Conservation (phyloP, 768 basidiomycete species). For the Tulasnella sp. region DNA sequence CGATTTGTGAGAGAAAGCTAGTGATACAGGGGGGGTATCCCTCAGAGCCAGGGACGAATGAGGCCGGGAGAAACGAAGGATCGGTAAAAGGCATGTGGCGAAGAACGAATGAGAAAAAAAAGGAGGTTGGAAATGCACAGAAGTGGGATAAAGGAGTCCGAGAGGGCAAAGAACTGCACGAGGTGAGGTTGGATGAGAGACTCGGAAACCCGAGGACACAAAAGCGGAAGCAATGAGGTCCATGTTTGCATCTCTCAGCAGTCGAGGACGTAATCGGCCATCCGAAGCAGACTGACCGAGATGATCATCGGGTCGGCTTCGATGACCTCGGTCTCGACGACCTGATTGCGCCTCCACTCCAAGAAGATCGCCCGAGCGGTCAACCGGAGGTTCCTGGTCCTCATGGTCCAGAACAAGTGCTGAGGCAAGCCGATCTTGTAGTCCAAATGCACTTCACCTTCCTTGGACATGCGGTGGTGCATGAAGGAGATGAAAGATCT, state of each 20-base stretch:
- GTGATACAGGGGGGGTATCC: not conserved
- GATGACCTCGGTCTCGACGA: slow-evolving; percentile 18
- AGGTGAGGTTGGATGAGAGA: not conserved
- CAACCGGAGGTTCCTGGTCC: slow-evolving; percentile 16
- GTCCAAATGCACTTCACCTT: not conserved
- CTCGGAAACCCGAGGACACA: not conserved
- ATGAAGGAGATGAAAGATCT: slow-evolving; percentile 19
- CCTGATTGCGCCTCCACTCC: slow-evolving; percentile 8
- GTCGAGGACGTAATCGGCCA: slow-evolving; percentile 12
- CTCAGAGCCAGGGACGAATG: not conserved
- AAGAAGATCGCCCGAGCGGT: slow-evolving; percentile 19
- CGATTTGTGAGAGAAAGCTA: not conserved
- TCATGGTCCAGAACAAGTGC: slow-evolving; percentile 15
- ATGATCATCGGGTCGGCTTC: slow-evolving; percentile 21
- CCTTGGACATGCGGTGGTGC: not conserved
- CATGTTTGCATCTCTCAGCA: not conserved
- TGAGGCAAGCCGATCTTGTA: slow-evolving; percentile 21
- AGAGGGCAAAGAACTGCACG: not conserved
- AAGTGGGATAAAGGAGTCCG: not conserved
- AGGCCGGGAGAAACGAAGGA: not conserved
- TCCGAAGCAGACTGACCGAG: slow-evolving; percentile 19
- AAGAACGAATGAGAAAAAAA: slow-evolving; percentile 3
- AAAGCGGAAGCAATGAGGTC: not conserved
- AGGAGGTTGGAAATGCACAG: not conserved
- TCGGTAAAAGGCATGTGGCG: not conserved